Conservation (phyloP, 306 rosid genomes). For the Quillaja saponaria region DNA sequence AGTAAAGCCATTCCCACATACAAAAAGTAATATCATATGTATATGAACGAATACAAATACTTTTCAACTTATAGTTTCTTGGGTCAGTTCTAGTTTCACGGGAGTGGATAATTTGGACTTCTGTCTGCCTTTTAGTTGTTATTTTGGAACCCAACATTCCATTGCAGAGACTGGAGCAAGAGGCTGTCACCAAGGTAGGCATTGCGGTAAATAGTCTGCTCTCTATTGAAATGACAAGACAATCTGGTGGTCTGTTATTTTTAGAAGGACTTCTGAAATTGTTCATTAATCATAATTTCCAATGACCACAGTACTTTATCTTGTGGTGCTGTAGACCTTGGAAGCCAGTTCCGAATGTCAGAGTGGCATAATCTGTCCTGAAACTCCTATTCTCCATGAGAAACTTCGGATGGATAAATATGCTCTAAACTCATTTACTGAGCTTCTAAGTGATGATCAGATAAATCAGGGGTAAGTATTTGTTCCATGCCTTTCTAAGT, state of each 20-base stretch:
- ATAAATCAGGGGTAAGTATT: slow-evolving; percentile 89
- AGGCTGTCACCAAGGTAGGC: slow-evolving; percentile 76
- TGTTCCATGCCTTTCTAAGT: slow-evolving; percentile 13
- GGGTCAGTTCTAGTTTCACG: slow-evolving; percentile 4
- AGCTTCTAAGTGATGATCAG: slow-evolving; percentile 96
- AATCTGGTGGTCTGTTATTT: slow-evolving; percentile 12
- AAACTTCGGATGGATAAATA: slow-evolving; percentile 97
- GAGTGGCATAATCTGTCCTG: slow-evolving; percentile 51
- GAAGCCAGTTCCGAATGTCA: slow-evolving; percentile 61
- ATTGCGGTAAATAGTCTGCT: slow-evolving; percentile 17
- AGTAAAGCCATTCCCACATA: not conserved
- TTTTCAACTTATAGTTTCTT: not conserved
- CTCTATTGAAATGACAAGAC: slow-evolving; percentile 11
- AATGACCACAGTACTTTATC: slow-evolving; percentile 19
- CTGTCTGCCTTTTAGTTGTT: slow-evolving; percentile 56
- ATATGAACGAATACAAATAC: not conserved
- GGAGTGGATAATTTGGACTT: slow-evolving; percentile 19
- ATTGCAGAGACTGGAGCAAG: slow-evolving; percentile 75
- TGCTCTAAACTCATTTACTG: slow-evolving; percentile 82
- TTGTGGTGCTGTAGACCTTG: slow-evolving; percentile 53
- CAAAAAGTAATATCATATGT: slow-evolving; percentile 7
- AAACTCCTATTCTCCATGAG: slow-evolving; percentile 52
- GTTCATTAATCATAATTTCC: slow-evolving; percentile 6
- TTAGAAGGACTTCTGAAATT: slow-evolving; percentile 10
- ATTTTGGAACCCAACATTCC: slow-evolving; percentile 56